Evolutionary conservation across 140 eudicot genomes (phyloP).

Genomic region (Senecio squalidus): DNA sequence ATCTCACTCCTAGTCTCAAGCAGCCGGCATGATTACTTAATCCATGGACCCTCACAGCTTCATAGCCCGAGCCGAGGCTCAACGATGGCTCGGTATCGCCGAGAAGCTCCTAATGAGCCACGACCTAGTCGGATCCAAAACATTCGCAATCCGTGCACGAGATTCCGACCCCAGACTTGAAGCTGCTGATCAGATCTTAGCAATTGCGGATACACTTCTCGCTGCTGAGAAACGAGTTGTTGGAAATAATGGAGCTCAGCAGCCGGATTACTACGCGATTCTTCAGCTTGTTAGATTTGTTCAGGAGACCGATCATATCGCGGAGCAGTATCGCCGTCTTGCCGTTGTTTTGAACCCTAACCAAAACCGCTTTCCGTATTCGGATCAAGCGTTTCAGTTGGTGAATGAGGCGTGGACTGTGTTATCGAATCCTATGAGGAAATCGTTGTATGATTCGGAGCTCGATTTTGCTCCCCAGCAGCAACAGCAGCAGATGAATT

Average conservation of each 20-base stretch:
- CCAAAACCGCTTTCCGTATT: conserved; percentile 44
- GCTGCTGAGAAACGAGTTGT: conserved; percentile 67
- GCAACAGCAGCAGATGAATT: conserved; percentile 6
- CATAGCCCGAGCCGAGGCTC: conserved; percentile 65
- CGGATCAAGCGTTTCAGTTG: conserved; percentile 73
- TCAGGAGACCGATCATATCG: conserved; percentile 55
- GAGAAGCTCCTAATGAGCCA: conserved; percentile 67
- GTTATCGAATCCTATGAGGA: conserved; percentile 58
- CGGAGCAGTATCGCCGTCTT: conserved; percentile 55
- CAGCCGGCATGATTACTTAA: not conserved
- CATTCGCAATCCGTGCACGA: conserved; percentile 92
- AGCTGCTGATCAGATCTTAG: conserved; percentile 69
- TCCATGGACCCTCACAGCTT: conserved; percentile 48
- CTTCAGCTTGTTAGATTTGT: conserved; percentile 57
- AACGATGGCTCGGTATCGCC: conserved; percentile 79
- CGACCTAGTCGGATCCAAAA: conserved; percentile 70
- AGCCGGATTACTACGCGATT: conserved; percentile 61
- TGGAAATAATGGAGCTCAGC: conserved; percentile 24
- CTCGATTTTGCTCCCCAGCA: conserved; percentile 33
- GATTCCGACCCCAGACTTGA: conserved; percentile 80
- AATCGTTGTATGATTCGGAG: conserved; percentile 57
- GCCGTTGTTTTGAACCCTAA: conserved; percentile 59
- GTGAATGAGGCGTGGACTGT: conserved; percentile 74
- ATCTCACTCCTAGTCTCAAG: not conserved
- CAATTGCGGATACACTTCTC: conserved; percentile 75